These are phyloP conservation scores for Diaporthe eres DNA, from an alignment of 2,329 filamentous ascomycete genomes.

Conservation along the genomic window DNA sequence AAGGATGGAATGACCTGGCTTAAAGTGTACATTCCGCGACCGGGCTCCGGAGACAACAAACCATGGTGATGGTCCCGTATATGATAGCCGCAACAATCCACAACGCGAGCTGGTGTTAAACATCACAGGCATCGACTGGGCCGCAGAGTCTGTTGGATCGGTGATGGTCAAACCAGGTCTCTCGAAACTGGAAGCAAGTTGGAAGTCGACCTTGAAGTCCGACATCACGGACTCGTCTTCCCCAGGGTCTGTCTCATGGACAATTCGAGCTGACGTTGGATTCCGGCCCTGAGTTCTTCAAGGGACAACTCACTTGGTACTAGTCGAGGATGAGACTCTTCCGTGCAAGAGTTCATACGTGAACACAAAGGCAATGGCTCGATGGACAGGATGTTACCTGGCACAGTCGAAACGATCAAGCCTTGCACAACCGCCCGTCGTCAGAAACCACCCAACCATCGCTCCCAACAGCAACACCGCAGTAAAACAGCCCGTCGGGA, in stretches of 20 bases:
- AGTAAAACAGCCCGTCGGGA: constrained; percentile 61
- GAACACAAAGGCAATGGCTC: neutral
- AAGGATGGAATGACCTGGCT: neutral
- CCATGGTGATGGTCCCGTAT: neutral
- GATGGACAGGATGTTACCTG: neutral
- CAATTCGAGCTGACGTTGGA: neutral
- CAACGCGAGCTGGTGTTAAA: neutral
- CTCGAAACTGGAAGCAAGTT: neutral
- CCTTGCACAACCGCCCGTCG: constrained; percentile 50
- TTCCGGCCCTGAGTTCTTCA: neutral
- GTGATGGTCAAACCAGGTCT: neutral
- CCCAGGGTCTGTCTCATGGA: neutral
- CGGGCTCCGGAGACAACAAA: neutral
- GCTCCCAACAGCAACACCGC: constrained; percentile 64
- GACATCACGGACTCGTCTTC: neutral
- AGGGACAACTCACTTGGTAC: neutral
- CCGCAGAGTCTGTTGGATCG: too few species aligned
- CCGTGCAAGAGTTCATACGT: too few species aligned
- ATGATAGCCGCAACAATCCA: neutral
- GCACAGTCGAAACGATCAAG: constrained; percentile 1
- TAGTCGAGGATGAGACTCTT: neutral
- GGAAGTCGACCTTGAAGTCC: neutral
- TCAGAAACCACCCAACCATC: constrained; percentile 61
- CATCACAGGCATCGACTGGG: too few species aligned
- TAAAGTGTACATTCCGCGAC: neutral